Evolutionary conservation across 306 rosid genomes (phyloP), one percentile per base, ranked within the genome.

Genomic region (Lagenaria siceraria): DNA sequence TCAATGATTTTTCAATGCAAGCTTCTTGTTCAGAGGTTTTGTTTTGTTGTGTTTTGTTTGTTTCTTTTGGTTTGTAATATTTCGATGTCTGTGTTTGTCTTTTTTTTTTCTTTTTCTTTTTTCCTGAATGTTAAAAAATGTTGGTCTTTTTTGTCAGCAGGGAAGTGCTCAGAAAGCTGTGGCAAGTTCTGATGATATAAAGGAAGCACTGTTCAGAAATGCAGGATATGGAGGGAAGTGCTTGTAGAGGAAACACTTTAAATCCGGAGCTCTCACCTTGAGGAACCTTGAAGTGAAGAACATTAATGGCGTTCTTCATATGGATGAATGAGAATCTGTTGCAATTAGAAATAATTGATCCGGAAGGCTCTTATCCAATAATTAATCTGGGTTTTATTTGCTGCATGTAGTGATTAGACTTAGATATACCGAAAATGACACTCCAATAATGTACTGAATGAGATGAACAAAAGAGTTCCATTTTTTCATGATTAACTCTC

Each of bases 171-270:
- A 91, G 88, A 85, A 87, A 75, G 81, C 80, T 77, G 52, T 86
- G 66, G 70, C 86, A 64, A 88, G 82, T 68, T 83, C 87, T 29
- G 97, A 90, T 76, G 98, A 91, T 36, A 83, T 94, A 85, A 91
- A 91, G 90, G 93, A 94, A 81, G 91, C 92, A 76, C 81, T 94
- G 24, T 94, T 94, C 94, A 89, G 97, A 87, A 94, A 88, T 85
- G 98, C 98, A 78, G 98, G 98, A 55, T 94, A 94, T 85, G 97
- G 98, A 81, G 98, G 97, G 22, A 87, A 88, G 80, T 91, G 95
- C 81, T 84, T 90, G 80, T 91, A 94, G 88, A 78, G 75, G 62
- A 66, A 68, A 68, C 11, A 42, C 51, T 36, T 5, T 4, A 66
- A 51, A 66, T 66, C 29, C 18, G 8, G 12, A 66, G 49, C 31